Conservation (phyloP, 345 rosid genomes). For the Iberis pinnata region DNA sequence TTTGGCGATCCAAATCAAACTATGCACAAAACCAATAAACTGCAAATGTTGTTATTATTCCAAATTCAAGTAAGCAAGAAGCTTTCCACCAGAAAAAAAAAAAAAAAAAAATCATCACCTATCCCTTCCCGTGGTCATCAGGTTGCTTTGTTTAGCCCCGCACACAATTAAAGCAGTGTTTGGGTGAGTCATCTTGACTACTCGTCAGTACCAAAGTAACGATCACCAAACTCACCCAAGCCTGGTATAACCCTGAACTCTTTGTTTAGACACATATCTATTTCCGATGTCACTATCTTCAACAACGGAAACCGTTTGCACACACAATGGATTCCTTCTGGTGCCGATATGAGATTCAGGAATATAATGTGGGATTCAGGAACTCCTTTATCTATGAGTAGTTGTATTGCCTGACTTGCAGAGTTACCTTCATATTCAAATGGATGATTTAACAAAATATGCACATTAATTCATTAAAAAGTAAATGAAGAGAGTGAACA, state of each 20-base stretch:
- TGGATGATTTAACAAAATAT: neutral
- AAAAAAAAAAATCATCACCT: neutral
- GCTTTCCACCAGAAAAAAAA: neutral
- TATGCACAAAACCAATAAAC: no score
- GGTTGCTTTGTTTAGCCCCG: neutral
- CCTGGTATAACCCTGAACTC: constrained; percentile 96
- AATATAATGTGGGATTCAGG: constrained; percentile 96
- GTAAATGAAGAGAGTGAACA: neutral
- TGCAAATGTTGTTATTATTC: no score
- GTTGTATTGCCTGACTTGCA: constrained; percentile 86
- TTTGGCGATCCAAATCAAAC: no score
- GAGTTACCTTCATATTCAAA: constrained; percentile 58
- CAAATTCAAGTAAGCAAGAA: constrained; percentile 3
- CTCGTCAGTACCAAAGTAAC: constrained; percentile 96
- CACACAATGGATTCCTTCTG: constrained; percentile 92
- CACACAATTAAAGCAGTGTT: neutral
- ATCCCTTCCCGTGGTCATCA: neutral
- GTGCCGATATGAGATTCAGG: constrained; percentile 90
- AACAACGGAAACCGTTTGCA: constrained; percentile 70
- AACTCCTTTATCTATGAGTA: constrained; percentile 84
- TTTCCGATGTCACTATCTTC: constrained; percentile 95
- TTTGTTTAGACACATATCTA: constrained; percentile 70
- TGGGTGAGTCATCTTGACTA: constrained; percentile 13
- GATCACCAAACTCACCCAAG: constrained; percentile 96
- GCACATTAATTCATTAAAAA: neutral